phyloP scores from a whole-genome alignment of 225 moss, liverwort and hornwort species.

The Thuidium tamariscinum region DNA sequence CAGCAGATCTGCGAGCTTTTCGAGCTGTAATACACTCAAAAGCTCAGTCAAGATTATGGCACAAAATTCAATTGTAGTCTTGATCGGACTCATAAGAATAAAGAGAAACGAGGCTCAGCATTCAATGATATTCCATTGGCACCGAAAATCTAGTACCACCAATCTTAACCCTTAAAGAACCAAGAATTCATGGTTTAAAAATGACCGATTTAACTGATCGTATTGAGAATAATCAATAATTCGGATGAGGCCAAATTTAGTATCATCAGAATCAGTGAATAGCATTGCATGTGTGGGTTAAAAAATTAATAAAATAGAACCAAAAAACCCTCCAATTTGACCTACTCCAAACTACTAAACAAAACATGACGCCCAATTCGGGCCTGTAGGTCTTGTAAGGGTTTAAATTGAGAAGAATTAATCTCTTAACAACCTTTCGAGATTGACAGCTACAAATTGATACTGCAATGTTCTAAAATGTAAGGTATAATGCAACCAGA shows the following conservation, averaged over 20 bases:
- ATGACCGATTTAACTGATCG: not conserved
- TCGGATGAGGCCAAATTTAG: not conserved
- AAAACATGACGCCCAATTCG: not conserved
- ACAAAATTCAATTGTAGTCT: not conserved
- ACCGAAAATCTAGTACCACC: not conserved
- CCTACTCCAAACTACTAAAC: not conserved
- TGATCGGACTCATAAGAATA: not conserved
- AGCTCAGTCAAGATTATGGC: not conserved
- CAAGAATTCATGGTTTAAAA: not conserved
- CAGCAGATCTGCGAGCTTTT: conserved; percentile 20
- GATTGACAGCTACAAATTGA: not conserved
- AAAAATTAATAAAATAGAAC: not conserved
- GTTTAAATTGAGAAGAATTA: not conserved
- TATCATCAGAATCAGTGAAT: not conserved
- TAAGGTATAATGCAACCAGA: not conserved
- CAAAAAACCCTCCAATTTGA: not conserved
- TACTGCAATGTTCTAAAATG: not conserved
- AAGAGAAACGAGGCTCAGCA: not conserved
- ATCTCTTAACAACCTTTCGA: not conserved
- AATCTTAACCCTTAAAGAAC: not conserved
- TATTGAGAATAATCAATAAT: not conserved
- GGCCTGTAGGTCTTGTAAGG: not conserved
- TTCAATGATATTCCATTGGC: not conserved
- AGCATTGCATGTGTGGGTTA: not conserved
- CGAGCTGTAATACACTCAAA: conserved; percentile 18